These are phyloP conservation scores for Cyclostephanos tholiformis DNA, from an alignment of 108 stramenopile species.

Conservation along the genomic window DNA sequence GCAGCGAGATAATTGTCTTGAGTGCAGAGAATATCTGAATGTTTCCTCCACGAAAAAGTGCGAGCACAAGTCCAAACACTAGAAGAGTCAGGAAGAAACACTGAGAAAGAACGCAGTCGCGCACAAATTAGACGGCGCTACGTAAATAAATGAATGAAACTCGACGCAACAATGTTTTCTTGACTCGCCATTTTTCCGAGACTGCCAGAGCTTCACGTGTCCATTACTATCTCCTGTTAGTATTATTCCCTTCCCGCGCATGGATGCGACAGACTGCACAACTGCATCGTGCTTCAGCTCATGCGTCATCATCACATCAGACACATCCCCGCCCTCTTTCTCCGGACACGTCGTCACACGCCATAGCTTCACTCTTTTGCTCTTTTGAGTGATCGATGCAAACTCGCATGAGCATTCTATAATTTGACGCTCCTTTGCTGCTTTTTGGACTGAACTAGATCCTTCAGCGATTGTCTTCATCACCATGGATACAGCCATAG, in stretches of 20 bases:
- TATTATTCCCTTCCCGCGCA: constrained; percentile 23
- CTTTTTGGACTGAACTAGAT: constrained; percentile 22
- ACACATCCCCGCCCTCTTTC: constrained; percentile 26
- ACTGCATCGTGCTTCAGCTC: constrained; percentile 32
- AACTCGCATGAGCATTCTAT: constrained; percentile 37
- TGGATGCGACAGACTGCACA: constrained; percentile 29
- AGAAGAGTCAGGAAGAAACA: constrained; percentile 18
- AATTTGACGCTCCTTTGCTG: constrained; percentile 36
- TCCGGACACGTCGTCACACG: constrained; percentile 32
- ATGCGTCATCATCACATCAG: constrained; percentile 29
- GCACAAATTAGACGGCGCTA: background rate
- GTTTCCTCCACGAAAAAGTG: constrained; percentile 24
- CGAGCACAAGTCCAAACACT: constrained; percentile 31
- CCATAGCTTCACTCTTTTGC: constrained; percentile 37
- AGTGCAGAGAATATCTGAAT: background rate
- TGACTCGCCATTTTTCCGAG: constrained; percentile 13
- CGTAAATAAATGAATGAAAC: background rate
- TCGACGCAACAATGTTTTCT: background rate
- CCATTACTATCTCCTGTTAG: constrained; percentile 47
- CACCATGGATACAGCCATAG: constrained; percentile 24
- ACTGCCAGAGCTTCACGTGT: constrained; percentile 28
- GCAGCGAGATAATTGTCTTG: constrained; percentile 11
- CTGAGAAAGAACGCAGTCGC: background rate
- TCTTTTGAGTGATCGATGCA: constrained; percentile 30
- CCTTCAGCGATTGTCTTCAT: constrained; percentile 28